phyloP scores from a whole-genome alignment of 192 early-diverging fungal species.

The Chytriomyces hyalinus region DNA sequence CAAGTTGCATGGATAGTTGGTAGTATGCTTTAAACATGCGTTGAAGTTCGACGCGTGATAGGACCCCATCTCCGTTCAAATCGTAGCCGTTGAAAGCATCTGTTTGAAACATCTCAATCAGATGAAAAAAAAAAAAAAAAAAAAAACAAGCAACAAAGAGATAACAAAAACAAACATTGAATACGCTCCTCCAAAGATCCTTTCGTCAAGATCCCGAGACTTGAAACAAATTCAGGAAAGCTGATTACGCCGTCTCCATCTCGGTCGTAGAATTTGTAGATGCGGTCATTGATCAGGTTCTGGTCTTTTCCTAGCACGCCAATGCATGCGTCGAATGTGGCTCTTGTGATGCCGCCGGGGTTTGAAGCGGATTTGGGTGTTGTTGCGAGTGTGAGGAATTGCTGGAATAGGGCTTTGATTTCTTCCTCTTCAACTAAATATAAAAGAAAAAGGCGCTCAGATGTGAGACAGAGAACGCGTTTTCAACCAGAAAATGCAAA shows the following conservation, averaged over 20 bases:
- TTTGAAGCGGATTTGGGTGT: slow-evolving; percentile 45
- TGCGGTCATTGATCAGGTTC: slow-evolving; percentile 81
- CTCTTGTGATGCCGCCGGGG: slow-evolving; percentile 72
- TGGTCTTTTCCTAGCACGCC: slow-evolving; percentile 81
- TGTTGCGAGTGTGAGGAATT: slow-evolving; percentile 81
- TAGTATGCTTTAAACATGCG: slow-evolving; percentile 91
- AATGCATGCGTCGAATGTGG: slow-evolving; percentile 82
- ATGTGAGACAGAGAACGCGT: slow-evolving; percentile 8
- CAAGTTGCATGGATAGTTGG: slow-evolving; percentile 83
- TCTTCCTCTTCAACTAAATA: slow-evolving; percentile 79
- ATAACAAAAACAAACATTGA: slow-evolving; percentile 59
- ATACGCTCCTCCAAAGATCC: slow-evolving; percentile 88
- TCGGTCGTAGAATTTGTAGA: slow-evolving; percentile 87
- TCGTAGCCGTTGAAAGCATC: slow-evolving; percentile 91
- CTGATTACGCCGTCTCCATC: slow-evolving; percentile 77
- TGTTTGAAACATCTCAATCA: slow-evolving; percentile 34
- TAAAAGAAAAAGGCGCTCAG: background rate
- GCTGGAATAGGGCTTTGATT: slow-evolving; percentile 80
- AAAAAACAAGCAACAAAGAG: background rate
- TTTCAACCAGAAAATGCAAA: background rate
- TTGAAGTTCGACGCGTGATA: slow-evolving; percentile 82
- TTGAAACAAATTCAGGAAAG: slow-evolving; percentile 82
- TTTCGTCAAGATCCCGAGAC: slow-evolving; percentile 79
- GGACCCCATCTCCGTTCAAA: slow-evolving; percentile 82
- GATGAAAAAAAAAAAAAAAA: background rate